Conservation (phyloP, 352 stramenopile genomes). For the Phytopythium oedochilum region DNA sequence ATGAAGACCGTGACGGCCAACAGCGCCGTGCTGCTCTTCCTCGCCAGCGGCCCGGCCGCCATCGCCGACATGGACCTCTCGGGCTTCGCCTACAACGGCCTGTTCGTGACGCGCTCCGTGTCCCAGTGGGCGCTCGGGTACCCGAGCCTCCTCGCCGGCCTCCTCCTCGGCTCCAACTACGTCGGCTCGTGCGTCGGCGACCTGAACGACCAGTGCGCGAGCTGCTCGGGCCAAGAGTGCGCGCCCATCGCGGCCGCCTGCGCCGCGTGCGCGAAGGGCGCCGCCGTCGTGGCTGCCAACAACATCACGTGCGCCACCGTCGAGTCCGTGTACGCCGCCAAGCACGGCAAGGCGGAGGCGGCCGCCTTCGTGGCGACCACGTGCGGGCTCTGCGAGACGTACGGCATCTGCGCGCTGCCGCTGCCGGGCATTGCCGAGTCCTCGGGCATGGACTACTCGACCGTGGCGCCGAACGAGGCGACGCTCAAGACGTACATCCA, state of each 20-base stretch:
- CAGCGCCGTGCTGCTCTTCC: slow-evolving; percentile 37
- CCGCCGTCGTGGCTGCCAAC: slow-evolving; percentile 35
- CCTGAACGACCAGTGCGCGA: slow-evolving; percentile 40
- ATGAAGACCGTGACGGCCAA: slow-evolving; percentile 52
- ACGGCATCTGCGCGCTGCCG: slow-evolving; percentile 55
- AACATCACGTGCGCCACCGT: slow-evolving; percentile 33
- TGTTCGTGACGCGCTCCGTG: slow-evolving; percentile 56
- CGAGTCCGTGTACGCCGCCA: slow-evolving; percentile 34
- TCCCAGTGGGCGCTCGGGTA: slow-evolving; percentile 68
- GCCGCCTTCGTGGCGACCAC: slow-evolving; percentile 27
- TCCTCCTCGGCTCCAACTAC: slow-evolving; percentile 54
- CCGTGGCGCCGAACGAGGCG: slow-evolving; percentile 21
- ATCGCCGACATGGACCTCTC: slow-evolving; percentile 43
- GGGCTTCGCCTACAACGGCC: slow-evolving; percentile 71
- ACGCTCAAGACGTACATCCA: slow-evolving; percentile 43
- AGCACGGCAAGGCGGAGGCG: slow-evolving; percentile 32
- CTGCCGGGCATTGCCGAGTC: slow-evolving; percentile 49
- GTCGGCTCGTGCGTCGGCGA: slow-evolving; percentile 32
- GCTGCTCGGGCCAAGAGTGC: slow-evolving; percentile 30
- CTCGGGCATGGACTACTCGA: slow-evolving; percentile 57
- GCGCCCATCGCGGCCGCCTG: slow-evolving; percentile 27
- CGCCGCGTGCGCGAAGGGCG: slow-evolving; percentile 30
- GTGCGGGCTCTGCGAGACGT: slow-evolving; percentile 34
- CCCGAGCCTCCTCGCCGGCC: slow-evolving; percentile 58
- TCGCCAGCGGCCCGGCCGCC: slow-evolving; percentile 15